Conservation (phyloP, 2,329 filamentous ascomycete genomes). For the Colletotrichum noveboracense region DNA sequence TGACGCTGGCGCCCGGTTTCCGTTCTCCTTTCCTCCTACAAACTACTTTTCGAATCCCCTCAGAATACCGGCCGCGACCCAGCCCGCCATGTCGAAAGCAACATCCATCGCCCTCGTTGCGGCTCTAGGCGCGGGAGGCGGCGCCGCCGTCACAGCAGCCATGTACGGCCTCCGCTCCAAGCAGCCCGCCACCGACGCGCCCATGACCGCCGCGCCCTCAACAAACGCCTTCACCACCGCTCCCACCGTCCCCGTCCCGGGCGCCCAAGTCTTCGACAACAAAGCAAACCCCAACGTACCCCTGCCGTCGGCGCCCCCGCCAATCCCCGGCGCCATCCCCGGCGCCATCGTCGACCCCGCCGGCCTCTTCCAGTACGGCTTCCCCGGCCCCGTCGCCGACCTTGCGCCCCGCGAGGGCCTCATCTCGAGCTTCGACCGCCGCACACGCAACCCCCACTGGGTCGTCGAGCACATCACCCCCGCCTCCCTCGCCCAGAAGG, state of each 20-base stretch:
- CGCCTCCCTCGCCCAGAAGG: constrained; percentile 74
- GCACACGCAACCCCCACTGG: constrained; percentile 91
- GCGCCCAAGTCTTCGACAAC: constrained; percentile 59
- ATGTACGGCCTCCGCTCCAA: constrained; percentile 63
- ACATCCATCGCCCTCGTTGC: constrained; percentile 75
- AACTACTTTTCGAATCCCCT: neutral
- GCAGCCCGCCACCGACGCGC: constrained; percentile 34
- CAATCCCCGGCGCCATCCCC: constrained; percentile 32
- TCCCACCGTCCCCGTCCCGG: constrained; percentile 51
- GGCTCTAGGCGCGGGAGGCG: constrained; percentile 76
- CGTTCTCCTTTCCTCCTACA: neutral
- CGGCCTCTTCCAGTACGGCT: constrained; percentile 84
- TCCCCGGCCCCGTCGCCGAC: constrained; percentile 89
- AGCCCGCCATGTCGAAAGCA: constrained; percentile 74
- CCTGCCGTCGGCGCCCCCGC: constrained; percentile 26
- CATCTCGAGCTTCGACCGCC: constrained; percentile 88
- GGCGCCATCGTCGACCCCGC: constrained; percentile 70
- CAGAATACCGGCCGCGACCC: neutral
- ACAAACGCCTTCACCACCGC: constrained; percentile 31
- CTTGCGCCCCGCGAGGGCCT: constrained; percentile 78
- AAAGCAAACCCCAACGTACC: constrained; percentile 22
- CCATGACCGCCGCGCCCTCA: constrained; percentile 26
- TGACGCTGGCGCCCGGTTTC: neutral
- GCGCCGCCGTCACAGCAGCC: constrained; percentile 75
- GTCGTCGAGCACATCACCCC: constrained; percentile 96